Percentiles rank a stretch among this genome's conserved stretches.
These are phyloP conservation scores for Diaporthe batatas DNA, from an alignment of 2,329 filamentous ascomycete species.

Conservation along the genomic window DNA sequence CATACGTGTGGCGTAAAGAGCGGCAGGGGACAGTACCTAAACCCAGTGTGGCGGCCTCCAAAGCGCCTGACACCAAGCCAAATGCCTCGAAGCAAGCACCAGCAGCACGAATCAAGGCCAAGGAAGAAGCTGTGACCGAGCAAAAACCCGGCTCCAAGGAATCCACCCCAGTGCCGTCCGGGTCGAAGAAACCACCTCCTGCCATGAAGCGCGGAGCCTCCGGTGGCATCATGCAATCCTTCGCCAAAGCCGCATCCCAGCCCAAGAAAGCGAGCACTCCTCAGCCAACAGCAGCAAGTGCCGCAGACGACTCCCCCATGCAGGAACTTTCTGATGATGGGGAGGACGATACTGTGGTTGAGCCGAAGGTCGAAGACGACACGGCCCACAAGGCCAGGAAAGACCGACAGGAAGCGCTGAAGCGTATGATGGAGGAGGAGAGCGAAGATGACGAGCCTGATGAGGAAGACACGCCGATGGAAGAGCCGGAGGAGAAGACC, in stretches of 20 bases:
- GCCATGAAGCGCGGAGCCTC: conserved; percentile 71
- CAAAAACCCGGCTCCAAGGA: conserved; percentile 54
- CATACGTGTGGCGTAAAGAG: conserved; percentile 69
- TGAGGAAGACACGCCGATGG: conserved; percentile 46
- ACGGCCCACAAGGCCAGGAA: conserved; percentile 61
- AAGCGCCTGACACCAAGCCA: conserved; percentile 52
- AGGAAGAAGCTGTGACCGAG: conserved; percentile 53
- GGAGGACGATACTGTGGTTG: conserved; percentile 67
- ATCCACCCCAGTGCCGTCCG: conserved; percentile 46
- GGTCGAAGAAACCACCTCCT: conserved; percentile 56
- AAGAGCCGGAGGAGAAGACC: conserved; percentile 53
- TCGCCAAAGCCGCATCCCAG: conserved; percentile 72
- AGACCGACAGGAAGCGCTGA: conserved; percentile 75
- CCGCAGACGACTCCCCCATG: conserved; percentile 62
- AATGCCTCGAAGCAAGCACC: conserved; percentile 45
- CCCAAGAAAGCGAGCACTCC: conserved; percentile 61
- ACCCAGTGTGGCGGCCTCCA: conserved; percentile 48
- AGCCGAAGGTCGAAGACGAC: conserved; percentile 52
- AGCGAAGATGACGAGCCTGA: conserved; percentile 42
- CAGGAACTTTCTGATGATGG: conserved; percentile 65
- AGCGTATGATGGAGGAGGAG: conserved; percentile 60
- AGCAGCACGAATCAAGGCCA: conserved; percentile 49
- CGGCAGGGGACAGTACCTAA: conserved; percentile 53
- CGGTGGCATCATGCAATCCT: conserved; percentile 80
- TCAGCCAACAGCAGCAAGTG: conserved; percentile 55